These are phyloP conservation scores for Kluyveromyces sp. DNA, from an alignment of 1,139 yeast species.

Conservation along the genomic window DNA sequence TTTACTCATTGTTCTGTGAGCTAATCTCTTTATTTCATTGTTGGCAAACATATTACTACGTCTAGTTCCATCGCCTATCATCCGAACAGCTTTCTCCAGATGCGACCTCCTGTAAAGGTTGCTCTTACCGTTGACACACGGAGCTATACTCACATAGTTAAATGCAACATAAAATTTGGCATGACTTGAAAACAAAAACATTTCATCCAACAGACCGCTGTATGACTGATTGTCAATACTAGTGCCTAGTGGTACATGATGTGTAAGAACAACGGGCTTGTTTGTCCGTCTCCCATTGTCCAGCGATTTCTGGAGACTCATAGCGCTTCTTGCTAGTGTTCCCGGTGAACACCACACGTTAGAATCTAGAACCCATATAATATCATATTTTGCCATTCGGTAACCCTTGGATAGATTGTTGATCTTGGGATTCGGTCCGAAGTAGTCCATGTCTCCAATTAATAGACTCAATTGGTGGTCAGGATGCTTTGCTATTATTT, in stretches of 20 bases:
- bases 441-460: conserved; percentile 40
- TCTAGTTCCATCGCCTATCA: conserved; percentile 26
- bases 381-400: conserved; percentile 56
- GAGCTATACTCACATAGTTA: conserved; percentile 70
- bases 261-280: conserved; percentile 59
- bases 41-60: conserved; percentile 15
- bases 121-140: conserved; percentile 92
- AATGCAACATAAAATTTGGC: conserved; percentile 76
- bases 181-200: conserved; percentile 78
- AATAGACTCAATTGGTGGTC: conserved; percentile 52
- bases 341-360: conserved; percentile 74
- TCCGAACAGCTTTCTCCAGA: conserved; percentile 53
- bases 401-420: conserved; percentile 80
- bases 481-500: conserved; percentile 48
- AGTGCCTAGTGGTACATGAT: conserved; percentile 69
- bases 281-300: conserved; percentile 41
- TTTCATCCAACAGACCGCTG: conserved; percentile 77
- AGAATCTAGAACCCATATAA: conserved; percentile 83
- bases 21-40: conserved; percentile 5
- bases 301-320: conserved; percentile 40
- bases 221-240: conserved; percentile 27
- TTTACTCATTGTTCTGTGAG: conserved; percentile 5
- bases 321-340: conserved; percentile 59
- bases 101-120: conserved; percentile 67
- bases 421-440: conserved; percentile 86